A percentile compares a stretch with the other conserved stretches of the same genome.
These are phyloP conservation scores for Pichia insulana DNA, from an alignment of 805 yeast genomes.

Conservation along the genomic window DNA sequence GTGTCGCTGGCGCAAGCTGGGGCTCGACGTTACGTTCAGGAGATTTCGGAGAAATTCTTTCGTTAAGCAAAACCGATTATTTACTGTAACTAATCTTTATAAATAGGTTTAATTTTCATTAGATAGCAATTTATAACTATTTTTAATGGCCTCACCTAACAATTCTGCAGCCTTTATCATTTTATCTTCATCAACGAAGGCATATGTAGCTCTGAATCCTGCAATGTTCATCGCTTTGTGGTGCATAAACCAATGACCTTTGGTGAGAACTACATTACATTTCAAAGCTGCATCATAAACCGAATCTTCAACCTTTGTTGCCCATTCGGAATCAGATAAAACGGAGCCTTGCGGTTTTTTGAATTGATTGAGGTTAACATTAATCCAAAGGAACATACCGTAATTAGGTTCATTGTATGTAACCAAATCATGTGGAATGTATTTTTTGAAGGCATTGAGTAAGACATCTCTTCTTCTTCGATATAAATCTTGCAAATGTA, in stretches of 20 bases:
- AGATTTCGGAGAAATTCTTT: background rate
- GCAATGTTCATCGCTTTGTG: conserved; percentile 13
- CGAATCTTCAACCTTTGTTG: conserved; percentile 23
- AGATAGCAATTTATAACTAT: conserved; percentile 13
- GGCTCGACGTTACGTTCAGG: too few species aligned
- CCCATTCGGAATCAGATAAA: conserved; percentile 26
- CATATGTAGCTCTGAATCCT: conserved; percentile 28
- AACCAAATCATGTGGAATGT: conserved; percentile 37
- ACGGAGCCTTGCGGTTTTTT: conserved; percentile 33
- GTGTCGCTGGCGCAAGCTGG: too few species aligned
- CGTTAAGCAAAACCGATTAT: background rate
- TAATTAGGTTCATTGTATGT: conserved; percentile 34
- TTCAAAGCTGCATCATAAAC: conserved; percentile 19
- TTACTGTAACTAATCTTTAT: background rate
- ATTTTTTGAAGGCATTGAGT: conserved; percentile 39
- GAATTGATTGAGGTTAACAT: conserved; percentile 32
- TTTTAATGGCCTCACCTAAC: conserved; percentile 20
- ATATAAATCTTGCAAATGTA: conserved; percentile 52
- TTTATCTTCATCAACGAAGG: conserved; percentile 22
- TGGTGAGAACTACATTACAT: conserved; percentile 23
- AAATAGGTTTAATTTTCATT: background rate
- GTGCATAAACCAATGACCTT: conserved; percentile 29
- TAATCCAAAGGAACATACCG: conserved; percentile 38
- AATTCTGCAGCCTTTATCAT: conserved; percentile 21
- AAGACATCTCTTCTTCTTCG: conserved; percentile 54